phyloP scores from a whole-genome alignment of 345 rosid genomes.

The Odontarrhena argentea region DNA sequence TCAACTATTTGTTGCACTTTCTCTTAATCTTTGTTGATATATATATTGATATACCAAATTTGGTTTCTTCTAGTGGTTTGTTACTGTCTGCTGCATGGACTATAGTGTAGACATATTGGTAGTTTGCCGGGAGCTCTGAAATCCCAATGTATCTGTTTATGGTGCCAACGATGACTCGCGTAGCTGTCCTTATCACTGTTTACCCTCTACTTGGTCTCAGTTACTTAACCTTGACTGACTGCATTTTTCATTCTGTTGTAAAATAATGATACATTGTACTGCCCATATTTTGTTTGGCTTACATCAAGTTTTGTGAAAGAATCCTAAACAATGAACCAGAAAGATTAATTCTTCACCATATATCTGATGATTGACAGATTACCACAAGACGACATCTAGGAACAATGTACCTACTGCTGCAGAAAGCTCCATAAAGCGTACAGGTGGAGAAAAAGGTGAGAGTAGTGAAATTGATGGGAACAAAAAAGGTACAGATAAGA shows the following conservation, averaged over 20 bases:
- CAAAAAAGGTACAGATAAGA: constrained; percentile 34
- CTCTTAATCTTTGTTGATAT: constrained; percentile 1
- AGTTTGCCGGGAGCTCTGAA: background rate
- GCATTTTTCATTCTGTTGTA: constrained; percentile 11
- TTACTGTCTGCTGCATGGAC: no score
- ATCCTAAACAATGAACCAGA: constrained; percentile 12
- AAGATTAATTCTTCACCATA: background rate
- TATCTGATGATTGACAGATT: constrained; percentile 49
- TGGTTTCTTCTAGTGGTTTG: background rate
- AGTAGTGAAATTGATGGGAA: constrained; percentile 38
- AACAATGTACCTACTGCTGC: constrained; percentile 36
- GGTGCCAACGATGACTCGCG: constrained; percentile 6
- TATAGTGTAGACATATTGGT: background rate
- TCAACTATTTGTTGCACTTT: background rate
- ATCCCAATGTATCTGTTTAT: background rate
- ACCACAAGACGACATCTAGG: constrained; percentile 42
- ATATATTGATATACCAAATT: background rate
- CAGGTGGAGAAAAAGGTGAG: constrained; percentile 36
- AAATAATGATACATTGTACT: constrained; percentile 10
- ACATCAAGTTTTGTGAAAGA: constrained; percentile 16
- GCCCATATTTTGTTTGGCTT: background rate
- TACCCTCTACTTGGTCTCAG: no score
- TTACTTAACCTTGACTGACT: constrained; percentile 2
- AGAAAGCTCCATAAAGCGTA: constrained; percentile 32
- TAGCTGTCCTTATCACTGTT: background rate